Base-by-base conservation (phyloP, 75 land plant species). In the Selaginella tamariscina region DNA sequence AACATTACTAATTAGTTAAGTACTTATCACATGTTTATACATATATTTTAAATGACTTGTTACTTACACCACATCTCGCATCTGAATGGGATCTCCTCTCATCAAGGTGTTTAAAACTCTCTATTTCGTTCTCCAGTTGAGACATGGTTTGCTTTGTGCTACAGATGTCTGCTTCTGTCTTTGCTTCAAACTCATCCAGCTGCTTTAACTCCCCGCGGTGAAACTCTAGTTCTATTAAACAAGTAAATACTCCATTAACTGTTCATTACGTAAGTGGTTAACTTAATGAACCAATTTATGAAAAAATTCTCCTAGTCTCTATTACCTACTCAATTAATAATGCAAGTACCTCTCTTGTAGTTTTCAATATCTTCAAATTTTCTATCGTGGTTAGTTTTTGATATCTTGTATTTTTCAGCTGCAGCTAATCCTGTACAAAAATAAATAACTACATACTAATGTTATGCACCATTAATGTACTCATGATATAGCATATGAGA, bases 161-260 rank as follows among this genome's bases (percentile, higher is more conserved):
- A 18, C 27, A 28, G 15, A 68, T n/a, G 55, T 74, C 71, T 29
- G 66, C 62, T 27, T 27, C 31, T 21, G 64, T 74, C 54, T 74
- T 69, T n/a, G 30, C 65, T 22, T 74, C 30, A 1, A 44, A 29
- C 24, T 74, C 71, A 24, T 74, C 76, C 23, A 69, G 31, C 31
- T 69, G 72, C 29, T 69, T 69, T 33, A 72, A 54, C 69, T 72
- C 74, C 67, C 56, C 60, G 49, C 32, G 29, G 21, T 56, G 60
- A 56, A 65, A 67, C 32, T 72, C 74, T 62, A 72, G 2, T 32
- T 64, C 74, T 72, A 22, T n/a, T 8, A 59, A 26, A 22, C 8
- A 22, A 22, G 21, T 22, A 59, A n/a, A 59, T 59, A 8, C 26
- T n/a, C n/a, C n/a, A n/a, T n/a, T n/a, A n/a, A n/a, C n/a, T n/a